Base-by-base conservation (phyloP, 116 monocot species). In the Dioscorea cayenensis region DNA sequence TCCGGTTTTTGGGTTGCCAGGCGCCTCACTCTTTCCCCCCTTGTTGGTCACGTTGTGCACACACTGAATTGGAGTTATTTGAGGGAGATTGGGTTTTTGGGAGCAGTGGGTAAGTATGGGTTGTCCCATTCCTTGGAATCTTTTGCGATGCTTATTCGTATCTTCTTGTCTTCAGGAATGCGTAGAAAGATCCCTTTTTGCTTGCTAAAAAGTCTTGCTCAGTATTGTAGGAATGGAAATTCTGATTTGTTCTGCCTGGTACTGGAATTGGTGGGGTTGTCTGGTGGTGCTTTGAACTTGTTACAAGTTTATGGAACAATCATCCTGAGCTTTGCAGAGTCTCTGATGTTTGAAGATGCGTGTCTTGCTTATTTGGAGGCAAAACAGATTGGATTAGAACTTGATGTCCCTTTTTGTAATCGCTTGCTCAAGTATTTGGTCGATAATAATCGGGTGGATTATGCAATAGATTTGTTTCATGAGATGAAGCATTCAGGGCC, bases 371-470 rank as follows among this genome's bases (percentile, higher is more conserved):
- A 73, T 51, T 37, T 67, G 25, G 70, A 79, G 38, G 84, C 79
- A 11, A 84, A 73, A 73, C 70, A 38, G 5, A 20, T 70, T 19
- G 82, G 77, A 27, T 14, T 86, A 65, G 70, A 80, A 29, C 14
- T 86, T 59, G 68, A 67, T 60, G 60, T 73, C 18, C 77, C 38
- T 1, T 66, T 77, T 55, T 84, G 84, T 82, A 90, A 90, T 73
- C 82, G 84, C 51, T 72, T 90, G 75, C 81, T 90, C 29, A 84
- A 84, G 25, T 36, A 66, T 49, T 79, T 84, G 36, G 82, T 82
- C 29, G 70, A 86, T 13, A 67, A 43, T 59, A 77, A 77, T 67
- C 55, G 74, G 59, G 23, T 82, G 17, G 63, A 28, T 21, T 38
- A 66, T 49, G 84, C 68, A 6, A 68, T 59, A 21, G 66, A 63